These are phyloP conservation scores for Kappamyces sp. DNA, from an alignment of 192 early-diverging fungal species.

Conservation along the genomic window DNA sequence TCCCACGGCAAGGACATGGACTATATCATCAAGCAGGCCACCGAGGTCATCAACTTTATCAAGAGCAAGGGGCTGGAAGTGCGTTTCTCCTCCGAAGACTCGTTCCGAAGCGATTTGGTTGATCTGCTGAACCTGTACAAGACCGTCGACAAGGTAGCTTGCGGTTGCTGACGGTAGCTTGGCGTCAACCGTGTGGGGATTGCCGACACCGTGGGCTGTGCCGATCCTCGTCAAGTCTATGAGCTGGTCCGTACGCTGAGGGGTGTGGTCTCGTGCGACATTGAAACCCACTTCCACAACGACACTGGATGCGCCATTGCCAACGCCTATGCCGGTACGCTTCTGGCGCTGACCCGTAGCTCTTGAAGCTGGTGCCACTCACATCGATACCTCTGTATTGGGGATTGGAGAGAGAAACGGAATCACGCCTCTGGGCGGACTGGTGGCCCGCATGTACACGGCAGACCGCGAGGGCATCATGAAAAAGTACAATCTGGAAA, in stretches of 20 bases:
- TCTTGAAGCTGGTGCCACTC: slow-evolving; percentile 94
- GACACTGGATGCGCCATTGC: slow-evolving; percentile 99
- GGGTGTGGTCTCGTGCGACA: slow-evolving; percentile 93
- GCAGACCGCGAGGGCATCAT: slow-evolving; percentile 87
- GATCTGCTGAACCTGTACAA: slow-evolving; percentile 96
- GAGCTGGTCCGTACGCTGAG: slow-evolving; percentile 94
- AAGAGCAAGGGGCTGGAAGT: slow-evolving; percentile 95
- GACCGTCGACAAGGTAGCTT: slow-evolving; percentile 75
- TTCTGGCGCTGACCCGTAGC: slow-evolving; percentile 35
- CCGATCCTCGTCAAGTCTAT: slow-evolving; percentile 95
- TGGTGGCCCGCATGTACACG: slow-evolving; percentile 93
- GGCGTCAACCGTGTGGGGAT: slow-evolving; percentile 98
- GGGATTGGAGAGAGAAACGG: slow-evolving; percentile 99
- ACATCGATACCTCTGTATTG: slow-evolving; percentile 95
- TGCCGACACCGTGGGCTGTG: slow-evolving; percentile 98
- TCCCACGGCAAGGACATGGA: slow-evolving; percentile 99
- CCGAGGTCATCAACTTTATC: slow-evolving; percentile 94
- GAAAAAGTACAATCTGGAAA: slow-evolving; percentile 88
- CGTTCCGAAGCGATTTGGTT: slow-evolving; percentile 94
- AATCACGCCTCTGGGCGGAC: slow-evolving; percentile 90
- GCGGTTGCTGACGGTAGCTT: slow-evolving; percentile 39
- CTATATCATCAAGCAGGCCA: slow-evolving; percentile 92
- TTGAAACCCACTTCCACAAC: slow-evolving; percentile 99
- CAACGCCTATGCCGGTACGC: slow-evolving; percentile 81
- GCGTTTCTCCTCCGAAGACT: slow-evolving; percentile 96